Percentiles rank a stretch among this genome's conserved stretches.
phyloP scores from a whole-genome alignment of 257 asterid species.

The Solanum pennellii region DNA sequence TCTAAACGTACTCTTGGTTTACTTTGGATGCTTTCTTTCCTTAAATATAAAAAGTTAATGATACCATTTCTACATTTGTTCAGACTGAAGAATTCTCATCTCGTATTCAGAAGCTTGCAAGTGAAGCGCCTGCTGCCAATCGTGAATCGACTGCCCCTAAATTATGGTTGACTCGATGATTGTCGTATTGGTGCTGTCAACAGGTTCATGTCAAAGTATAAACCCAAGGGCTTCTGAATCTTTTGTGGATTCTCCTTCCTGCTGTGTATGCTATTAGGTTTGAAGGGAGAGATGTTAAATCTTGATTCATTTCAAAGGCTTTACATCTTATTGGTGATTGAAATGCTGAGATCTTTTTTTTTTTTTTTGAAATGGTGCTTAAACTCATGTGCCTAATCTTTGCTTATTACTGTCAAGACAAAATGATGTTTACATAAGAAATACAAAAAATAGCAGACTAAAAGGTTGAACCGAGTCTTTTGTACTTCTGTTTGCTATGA shows the following conservation, averaged over 20 bases:
- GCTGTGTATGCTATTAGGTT: neutral
- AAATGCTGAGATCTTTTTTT: neutral
- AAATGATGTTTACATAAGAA: neutral
- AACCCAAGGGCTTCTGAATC: neutral
- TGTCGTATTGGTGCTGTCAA: neutral
- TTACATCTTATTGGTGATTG: neutral
- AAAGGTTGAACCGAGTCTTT: neutral
- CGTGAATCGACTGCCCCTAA: constrained; percentile 37
- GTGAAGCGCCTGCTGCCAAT: constrained; percentile 50
- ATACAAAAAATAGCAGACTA: neutral
- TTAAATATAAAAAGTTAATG: neutral
- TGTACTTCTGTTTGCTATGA: neutral
- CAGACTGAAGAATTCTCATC: constrained; percentile 83
- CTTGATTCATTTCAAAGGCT: neutral
- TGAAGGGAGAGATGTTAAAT: neutral
- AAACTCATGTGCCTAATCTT: neutral
- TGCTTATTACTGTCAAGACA: neutral
- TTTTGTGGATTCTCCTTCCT: neutral
- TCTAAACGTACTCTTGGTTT: neutral
- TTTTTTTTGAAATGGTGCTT: neutral
- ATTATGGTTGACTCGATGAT: constrained; percentile 48
- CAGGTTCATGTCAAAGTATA: neutral
- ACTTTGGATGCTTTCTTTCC: neutral
- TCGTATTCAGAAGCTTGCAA: constrained; percentile 77
- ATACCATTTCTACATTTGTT: neutral